Percentiles rank a stretch among this genome's conserved stretches.
These are phyloP conservation scores for Gossypium schwendimanii DNA, from an alignment of 441 rosid genomes.

Conservation along the genomic window DNA sequence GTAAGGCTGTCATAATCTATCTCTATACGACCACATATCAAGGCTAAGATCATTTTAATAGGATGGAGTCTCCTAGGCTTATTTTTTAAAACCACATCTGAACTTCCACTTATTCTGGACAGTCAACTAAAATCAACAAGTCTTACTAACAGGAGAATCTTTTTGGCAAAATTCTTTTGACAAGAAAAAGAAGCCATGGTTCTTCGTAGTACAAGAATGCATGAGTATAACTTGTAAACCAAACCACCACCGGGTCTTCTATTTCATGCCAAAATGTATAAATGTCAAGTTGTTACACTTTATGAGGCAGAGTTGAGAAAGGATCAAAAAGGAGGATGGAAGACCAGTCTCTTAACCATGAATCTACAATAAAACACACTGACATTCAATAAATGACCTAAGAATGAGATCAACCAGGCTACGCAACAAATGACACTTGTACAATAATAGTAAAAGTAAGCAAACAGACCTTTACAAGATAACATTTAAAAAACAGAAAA, in stretches of 20 bases:
- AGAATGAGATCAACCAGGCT: conserved; percentile 7
- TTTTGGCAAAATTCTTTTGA: neutral
- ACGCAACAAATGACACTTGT: neutral
- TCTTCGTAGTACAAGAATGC: neutral
- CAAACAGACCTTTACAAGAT: neutral
- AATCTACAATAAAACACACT: neutral
- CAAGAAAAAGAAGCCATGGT: neutral
- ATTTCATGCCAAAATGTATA: neutral
- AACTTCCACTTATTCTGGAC: neutral
- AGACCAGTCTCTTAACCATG: neutral
- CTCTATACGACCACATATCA: neutral
- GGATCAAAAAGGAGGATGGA: neutral
- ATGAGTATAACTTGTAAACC: neutral
- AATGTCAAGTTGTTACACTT: neutral
- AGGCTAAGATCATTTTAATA: neutral
- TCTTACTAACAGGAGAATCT: neutral
- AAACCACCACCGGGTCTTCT: neutral
- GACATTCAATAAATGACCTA: neutral
- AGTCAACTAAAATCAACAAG: neutral
- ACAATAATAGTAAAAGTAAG: neutral
- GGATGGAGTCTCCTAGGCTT: neutral
- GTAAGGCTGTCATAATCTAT: neutral
- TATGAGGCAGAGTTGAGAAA: neutral
- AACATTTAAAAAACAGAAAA: conserved; percentile 6
- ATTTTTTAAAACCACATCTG: neutral